Evolutionary conservation across 768 basidiomycete genomes (phyloP), one percentile per base, ranked within the genome.

Genomic region (Termitomyces sp.): DNA sequence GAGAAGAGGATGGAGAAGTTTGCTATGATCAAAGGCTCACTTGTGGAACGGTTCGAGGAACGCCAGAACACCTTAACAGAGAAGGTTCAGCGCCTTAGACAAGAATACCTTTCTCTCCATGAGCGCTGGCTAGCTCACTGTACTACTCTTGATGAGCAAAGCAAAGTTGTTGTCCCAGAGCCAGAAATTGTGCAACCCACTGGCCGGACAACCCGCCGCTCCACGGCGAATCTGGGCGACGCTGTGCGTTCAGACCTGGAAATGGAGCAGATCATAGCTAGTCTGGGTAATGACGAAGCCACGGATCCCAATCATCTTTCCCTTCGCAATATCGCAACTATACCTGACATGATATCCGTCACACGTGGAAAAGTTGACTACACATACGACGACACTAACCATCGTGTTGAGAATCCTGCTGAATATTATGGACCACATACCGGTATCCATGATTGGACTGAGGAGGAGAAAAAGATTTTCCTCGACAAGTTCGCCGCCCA

Each of bases 211-310:
- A 91, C 90, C 9, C 81, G 91, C 27, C 83, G 91, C 23, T 82
- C 87, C 10, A 78, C 85, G 44, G 86, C 88, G 0, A 73, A 72
- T 40, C 72, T 91, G 58, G 91, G 91, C 25, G 95, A 97, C 68
- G 86, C 91, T 13, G 94, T 94, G 15, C 87, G 93, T 4, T 94
- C 94, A 16, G 95, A 98, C 70, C 79, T 96, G 53, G 96, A 98
- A 75, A 94, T 97, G 85, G 91, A 97, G 64, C 93, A 94, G 71
- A 94, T 98, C 65, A 89, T 98, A 54, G 92, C 92, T n/a, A 91
- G 88, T 64, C 75, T 97, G 38, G 94, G 92, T 23, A 89, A 88
- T 61, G 93, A 96, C 59, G 94, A 96, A 56, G 84, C 91, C 29
- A 91, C 88, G n/a, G 94, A 98, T 69, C 92, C 95, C 0, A 89